Evolutionary conservation across 2,329 filamentous ascomycete species (phyloP).

Genomic region (Phaeosphaeriaceae sp.): DNA sequence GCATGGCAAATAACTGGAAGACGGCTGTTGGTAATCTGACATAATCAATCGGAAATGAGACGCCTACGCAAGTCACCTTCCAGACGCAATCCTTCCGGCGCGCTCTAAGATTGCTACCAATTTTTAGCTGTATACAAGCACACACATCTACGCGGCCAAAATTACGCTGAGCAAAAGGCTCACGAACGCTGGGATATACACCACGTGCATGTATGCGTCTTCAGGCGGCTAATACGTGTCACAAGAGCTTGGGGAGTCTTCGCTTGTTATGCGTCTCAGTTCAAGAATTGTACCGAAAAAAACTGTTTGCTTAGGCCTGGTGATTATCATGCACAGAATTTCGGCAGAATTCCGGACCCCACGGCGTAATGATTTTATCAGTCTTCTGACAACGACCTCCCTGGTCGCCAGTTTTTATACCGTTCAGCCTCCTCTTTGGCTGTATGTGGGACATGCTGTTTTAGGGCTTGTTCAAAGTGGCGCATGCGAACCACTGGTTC

Average conservation of each 20-base stretch:
- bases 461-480: conserved; percentile 56
- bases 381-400: conserved; percentile 36
- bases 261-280: conserved; percentile 15
- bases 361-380: conserved; percentile 2
- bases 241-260: not conserved
- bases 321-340: not conserved
- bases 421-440: conserved; percentile 52
- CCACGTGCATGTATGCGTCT: not conserved
- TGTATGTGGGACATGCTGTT: conserved; percentile 50
- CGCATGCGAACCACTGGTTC: conserved; percentile 48
- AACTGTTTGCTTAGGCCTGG: not conserved
- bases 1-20: not conserved
- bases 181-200: not conserved
- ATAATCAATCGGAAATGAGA: conserved; percentile 31
- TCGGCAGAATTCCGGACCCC: not conserved
- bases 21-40: conserved; percentile 11
- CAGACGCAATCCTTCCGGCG: conserved; percentile 22
- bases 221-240: conserved; percentile 17
- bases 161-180: conserved; percentile 1
- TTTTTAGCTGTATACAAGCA: conserved; percentile 14
- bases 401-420: conserved; percentile 51
- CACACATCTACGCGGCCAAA: conserved; percentile 4
- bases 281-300: conserved; percentile 12
- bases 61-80: conserved; percentile 23
- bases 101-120: conserved; percentile 30